These are phyloP conservation scores for Podila clonocystis DNA, from an alignment of 192 early-diverging fungal genomes.

Conservation along the genomic window DNA sequence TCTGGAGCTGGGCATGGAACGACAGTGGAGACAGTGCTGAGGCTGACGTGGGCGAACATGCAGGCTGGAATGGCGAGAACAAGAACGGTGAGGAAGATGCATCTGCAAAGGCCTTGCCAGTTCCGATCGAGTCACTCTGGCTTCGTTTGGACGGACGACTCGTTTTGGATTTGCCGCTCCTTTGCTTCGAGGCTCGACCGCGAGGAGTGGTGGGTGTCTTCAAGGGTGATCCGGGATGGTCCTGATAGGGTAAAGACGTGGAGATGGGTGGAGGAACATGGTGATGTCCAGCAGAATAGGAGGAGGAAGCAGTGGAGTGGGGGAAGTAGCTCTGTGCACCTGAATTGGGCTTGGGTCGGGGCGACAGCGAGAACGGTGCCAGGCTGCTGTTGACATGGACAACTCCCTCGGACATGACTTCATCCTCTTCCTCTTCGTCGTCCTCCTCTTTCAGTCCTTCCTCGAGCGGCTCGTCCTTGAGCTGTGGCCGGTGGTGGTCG, in stretches of 20 bases:
- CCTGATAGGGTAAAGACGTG: constrained; percentile 16
- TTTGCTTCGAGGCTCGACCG: not conserved
- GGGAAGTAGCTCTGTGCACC: not conserved
- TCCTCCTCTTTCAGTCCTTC: constrained; percentile 3
- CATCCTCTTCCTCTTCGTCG: constrained; percentile 39
- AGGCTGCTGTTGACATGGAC: constrained; percentile 31
- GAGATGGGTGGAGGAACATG: constrained; percentile 17
- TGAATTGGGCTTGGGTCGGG: constrained; percentile 2
- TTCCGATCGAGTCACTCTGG: constrained; percentile 19
- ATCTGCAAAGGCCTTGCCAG: constrained; percentile 15
- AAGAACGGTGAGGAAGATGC: constrained; percentile 22
- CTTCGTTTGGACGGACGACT: constrained; percentile 29
- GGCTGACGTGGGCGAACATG: constrained; percentile 17
- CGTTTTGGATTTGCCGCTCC: constrained; percentile 1
- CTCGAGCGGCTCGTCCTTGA: not conserved
- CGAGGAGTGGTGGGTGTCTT: not conserved
- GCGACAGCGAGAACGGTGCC: constrained; percentile 11
- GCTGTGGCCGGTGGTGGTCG: not conserved
- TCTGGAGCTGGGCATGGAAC: constrained; percentile 36
- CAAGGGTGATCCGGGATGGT: not conserved
- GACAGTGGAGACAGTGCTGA: constrained; percentile 32
- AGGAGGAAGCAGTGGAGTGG: not conserved
- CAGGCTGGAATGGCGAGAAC: constrained; percentile 38
- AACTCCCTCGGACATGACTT: constrained; percentile 50
- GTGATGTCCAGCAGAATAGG: constrained; percentile 1